Base-by-base conservation (phyloP, 2,329 filamentous ascomycete species). In the Colletotrichum acutatum region DNA sequence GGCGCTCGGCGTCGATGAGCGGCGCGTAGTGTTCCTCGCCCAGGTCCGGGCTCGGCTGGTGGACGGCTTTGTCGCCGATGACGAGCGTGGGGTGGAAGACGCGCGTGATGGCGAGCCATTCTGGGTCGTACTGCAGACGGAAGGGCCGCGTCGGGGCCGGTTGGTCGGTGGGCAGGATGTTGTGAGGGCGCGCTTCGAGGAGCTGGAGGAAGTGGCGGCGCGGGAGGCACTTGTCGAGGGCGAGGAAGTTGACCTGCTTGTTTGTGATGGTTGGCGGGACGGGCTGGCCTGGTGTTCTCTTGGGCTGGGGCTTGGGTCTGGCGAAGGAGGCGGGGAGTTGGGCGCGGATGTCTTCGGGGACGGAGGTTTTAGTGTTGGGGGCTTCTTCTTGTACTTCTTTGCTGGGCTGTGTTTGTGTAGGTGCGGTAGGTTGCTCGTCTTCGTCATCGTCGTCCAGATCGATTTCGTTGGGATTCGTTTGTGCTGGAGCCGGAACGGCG, bases 71-170 rank as follows among this genome's bases (percentile, higher is more conserved):
- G 75, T 92, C 86, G 71, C 94, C 93, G 49, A 96, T 84, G 1
- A 84, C 82, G 2, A 97, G 86, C 53, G 90, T 87, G 3, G 86
- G 77, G 53, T 93, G 90, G 79, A 98, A 97, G 8, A 91, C 92
- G 54, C 96, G 93, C 14, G 92, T 95, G 75, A 99, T 98, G 54
- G 97, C 93, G 8, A 99, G 91, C 96, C 96, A 99, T 84, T 99
- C 97, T 12, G 92, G 90, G 81, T 99, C 97, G 80, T 99, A 98
- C 60, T 91, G 85, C 0, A 98, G 86, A 12, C 84, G 86, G 76
- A 90, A 89, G 1, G 91, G 90, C 2, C 85, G 82, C 19, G 78
- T 22, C 28, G 64, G 62, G 37, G 84, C 9, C 30, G 77, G 62
- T 74, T 61, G 12, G 60, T 66, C 24, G 59, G 34, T 52, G 56